phyloP scores from a whole-genome alignment of 805 yeast genomes.

The Candida maltosa region DNA sequence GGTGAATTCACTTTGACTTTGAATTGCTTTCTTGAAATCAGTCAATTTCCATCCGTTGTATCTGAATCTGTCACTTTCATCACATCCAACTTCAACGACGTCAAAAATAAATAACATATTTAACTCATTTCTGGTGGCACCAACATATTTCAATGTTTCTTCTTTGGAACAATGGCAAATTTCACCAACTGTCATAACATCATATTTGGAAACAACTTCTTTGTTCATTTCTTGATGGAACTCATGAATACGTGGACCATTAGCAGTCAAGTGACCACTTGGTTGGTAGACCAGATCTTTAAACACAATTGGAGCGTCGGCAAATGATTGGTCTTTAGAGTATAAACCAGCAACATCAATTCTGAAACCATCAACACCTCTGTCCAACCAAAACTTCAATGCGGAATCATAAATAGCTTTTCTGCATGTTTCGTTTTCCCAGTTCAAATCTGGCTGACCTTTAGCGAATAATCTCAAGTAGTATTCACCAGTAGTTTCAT shows the following conservation, averaged over 20 bases:
- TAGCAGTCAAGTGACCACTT: constrained; percentile 24
- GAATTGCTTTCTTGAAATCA: constrained; percentile 42
- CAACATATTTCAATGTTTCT: constrained; percentile 40
- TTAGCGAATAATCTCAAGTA: constrained; percentile 52
- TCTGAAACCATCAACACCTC: constrained; percentile 59
- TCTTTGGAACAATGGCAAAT: constrained; percentile 43
- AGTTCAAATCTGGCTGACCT: constrained; percentile 58
- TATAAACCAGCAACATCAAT: constrained; percentile 54
- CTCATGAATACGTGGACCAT: constrained; percentile 58
- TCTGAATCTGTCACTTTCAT: constrained; percentile 30
- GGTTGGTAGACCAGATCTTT: constrained; percentile 41
- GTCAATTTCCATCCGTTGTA: constrained; percentile 29
- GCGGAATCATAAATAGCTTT: constrained; percentile 45
- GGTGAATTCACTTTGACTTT: constrained; percentile 32
- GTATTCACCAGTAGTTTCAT: constrained; percentile 51
- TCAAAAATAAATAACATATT: constrained; percentile 34
- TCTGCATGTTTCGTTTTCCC: constrained; percentile 47
- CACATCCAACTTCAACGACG: constrained; percentile 34
- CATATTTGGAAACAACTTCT: constrained; percentile 43
- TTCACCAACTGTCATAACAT: constrained; percentile 58
- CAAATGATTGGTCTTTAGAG: constrained; percentile 43
- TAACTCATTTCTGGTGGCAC: constrained; percentile 35
- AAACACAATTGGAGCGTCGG: constrained; percentile 47
- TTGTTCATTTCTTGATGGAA: constrained; percentile 51
- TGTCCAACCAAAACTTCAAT: constrained; percentile 50